Evolutionary conservation across 2,329 filamentous ascomycete genomes (phyloP), one percentile per base, ranked within the genome.

Genomic region (Penicillium sp.): DNA sequence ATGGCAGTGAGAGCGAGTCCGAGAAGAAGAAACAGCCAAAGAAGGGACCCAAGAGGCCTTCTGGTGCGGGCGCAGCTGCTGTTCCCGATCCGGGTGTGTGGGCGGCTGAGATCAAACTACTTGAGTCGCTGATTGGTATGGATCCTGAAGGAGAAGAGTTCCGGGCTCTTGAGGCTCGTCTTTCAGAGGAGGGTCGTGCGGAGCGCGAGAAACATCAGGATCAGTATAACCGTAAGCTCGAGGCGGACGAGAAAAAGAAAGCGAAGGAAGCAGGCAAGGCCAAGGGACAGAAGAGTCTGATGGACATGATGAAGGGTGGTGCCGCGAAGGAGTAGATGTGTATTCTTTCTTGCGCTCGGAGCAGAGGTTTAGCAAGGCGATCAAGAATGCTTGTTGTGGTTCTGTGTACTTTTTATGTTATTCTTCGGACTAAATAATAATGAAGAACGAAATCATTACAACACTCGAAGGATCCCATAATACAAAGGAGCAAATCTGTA

Each of bases 61-160:
- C 64, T 16, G 54, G 58, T 5, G 58, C 67, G 3, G 65, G 62
- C 9, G 54, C 63, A 13, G 55, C 62, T 16, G 80, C 80, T 29
- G 72, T 86, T 37, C 89, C 96, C 67, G 91, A 97, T 72, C 90
- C 87, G 72, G 79, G 83, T 50, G 82, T 97, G 16, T 97, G 93
- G 92, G 91, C 92, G 1, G 82, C 86, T 44, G 94, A 99, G 77
- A 97, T 99, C 75, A 97, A 97, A 77, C 78, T 97, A 60, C 81
- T 99, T 6, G 94, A 99, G 75, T 86, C 86, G 44, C 78, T 99
- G 48, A 88, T 97, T 39, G 93, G 87, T 8, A 90, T 92, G 84
- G 88, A 97, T 69, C 71, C 84, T 0, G 87, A 91, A 35, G 79
- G 83, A n/a, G 80, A 86, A 9, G 86, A 89, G 64, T 97, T 97